Evolutionary conservation across 352 stramenopile genomes (phyloP).

Genomic region (Thraustotheca clavata): DNA sequence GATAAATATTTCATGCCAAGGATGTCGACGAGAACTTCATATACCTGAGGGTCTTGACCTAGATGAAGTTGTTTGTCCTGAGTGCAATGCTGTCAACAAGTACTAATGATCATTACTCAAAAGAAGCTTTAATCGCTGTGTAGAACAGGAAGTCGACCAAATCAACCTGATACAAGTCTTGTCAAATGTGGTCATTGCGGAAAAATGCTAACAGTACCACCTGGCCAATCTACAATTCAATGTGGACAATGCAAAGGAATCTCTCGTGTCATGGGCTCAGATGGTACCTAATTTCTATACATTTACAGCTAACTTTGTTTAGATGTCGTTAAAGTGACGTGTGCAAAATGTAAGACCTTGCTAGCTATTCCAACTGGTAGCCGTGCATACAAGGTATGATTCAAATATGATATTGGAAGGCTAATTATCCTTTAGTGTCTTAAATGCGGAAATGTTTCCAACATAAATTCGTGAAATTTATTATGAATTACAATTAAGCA

Average conservation of each 20-base stretch:
- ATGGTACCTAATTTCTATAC: constrained; percentile 19
- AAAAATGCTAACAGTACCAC: constrained; percentile 80
- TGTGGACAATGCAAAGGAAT: constrained; percentile 71
- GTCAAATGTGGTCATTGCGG: constrained; percentile 75
- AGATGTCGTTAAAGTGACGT: constrained; percentile 27
- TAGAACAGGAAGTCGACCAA: neutral
- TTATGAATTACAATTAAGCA: constrained; percentile 18
- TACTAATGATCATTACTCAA: neutral
- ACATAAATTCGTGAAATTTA: neutral
- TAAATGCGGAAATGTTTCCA: constrained; percentile 14
- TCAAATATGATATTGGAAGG: no score
- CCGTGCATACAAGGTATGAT: constrained; percentile 73
- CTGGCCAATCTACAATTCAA: constrained; percentile 63
- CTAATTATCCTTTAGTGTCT: constrained; percentile 7
- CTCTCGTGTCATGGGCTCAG: constrained; percentile 26
- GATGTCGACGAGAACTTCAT: neutral
- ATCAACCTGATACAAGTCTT: neutral
- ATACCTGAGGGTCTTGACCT: constrained; percentile 13
- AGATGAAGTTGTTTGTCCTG: constrained; percentile 6
- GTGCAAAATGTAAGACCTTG: constrained; percentile 80
- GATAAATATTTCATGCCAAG: neutral
- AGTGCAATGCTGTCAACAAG: constrained; percentile 18
- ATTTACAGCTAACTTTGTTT: neutral
- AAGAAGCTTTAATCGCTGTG: neutral
- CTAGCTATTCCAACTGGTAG: constrained; percentile 67